phyloP scores from a whole-genome alignment of 805 yeast species.

The Yamadazyma sp. region DNA sequence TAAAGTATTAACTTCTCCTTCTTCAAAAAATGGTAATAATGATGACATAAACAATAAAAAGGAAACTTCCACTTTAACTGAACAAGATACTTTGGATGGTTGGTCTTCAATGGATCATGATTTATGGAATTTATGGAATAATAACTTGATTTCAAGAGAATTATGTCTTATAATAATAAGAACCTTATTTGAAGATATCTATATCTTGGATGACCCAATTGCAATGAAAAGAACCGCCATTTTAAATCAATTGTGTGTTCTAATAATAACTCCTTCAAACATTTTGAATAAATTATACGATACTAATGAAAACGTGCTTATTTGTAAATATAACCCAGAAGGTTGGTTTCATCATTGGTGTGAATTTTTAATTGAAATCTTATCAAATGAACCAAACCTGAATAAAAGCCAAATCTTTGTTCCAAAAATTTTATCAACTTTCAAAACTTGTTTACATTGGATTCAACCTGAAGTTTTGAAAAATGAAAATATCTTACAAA shows the following conservation, averaged over 20 bases:
- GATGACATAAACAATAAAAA: conserved; percentile 1
- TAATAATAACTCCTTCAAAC: conserved; percentile 70
- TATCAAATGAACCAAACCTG: conserved; percentile 26
- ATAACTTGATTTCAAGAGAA: conserved; percentile 63
- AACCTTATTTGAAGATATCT: conserved; percentile 90
- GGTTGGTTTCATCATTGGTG: conserved; percentile 90
- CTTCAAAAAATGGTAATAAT: conserved; percentile 2
- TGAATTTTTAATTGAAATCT: conserved; percentile 30
- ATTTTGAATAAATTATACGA: conserved; percentile 64
- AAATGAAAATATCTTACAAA: conserved; percentile 59
- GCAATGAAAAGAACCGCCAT: conserved; percentile 78
- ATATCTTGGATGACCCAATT: conserved; percentile 85
- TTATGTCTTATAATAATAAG: conserved; percentile 74
- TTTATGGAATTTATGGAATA: conserved; percentile 71
- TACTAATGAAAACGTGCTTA: conserved; percentile 56
- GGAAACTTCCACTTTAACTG: conserved; percentile 21
- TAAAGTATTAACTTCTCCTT: conserved; percentile 15
- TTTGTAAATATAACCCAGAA: conserved; percentile 63
- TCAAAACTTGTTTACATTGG: conserved; percentile 92
- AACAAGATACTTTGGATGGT: conserved; percentile 55
- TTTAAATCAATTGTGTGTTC: conserved; percentile 78
- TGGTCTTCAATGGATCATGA: conserved; percentile 89
- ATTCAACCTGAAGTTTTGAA: conserved; percentile 73
- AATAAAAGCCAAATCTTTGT: conserved; percentile 44
- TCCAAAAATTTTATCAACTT: conserved; percentile 69